Evolutionary conservation across 306 rosid species (phyloP).

Genomic region (Mucuna pruriens): DNA sequence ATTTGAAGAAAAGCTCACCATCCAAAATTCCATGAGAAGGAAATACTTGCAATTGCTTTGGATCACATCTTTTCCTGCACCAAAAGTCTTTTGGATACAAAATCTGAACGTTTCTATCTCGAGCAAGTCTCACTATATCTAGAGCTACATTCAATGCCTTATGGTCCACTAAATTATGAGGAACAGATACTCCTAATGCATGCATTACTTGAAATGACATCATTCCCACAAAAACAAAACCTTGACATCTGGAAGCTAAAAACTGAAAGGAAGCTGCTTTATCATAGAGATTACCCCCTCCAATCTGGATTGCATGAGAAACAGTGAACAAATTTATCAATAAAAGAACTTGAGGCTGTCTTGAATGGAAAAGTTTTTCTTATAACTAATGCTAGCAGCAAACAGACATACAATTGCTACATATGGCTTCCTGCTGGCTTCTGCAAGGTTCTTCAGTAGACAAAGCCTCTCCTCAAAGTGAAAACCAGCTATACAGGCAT

Average conservation of each 20-base stretch:
- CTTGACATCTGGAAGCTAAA: constrained; percentile 78
- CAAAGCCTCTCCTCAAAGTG: constrained; percentile 73
- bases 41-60: constrained; percentile 58
- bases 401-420: constrained; percentile 75
- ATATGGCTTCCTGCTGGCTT: constrained; percentile 64
- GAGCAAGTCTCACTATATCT: constrained; percentile 60
- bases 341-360: background rate
- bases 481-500: constrained; percentile 81
- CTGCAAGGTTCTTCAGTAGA: constrained; percentile 55
- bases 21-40: constrained; percentile 64
- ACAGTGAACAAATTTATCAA: constrained; percentile 18
- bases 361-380: constrained; percentile 25
- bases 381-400: constrained; percentile 23
- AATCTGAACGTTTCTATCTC: constrained; percentile 57
- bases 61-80: constrained; percentile 64
- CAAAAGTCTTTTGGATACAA: constrained; percentile 80
- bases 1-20: constrained; percentile 58
- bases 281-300: constrained; percentile 69
- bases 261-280: constrained; percentile 76
- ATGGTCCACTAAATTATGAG: constrained; percentile 57
- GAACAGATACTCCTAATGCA: constrained; percentile 69
- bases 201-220: constrained; percentile 93
- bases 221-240: constrained; percentile 82
- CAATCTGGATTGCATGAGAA: constrained; percentile 66
- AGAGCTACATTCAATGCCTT: constrained; percentile 58